These are phyloP conservation scores for Wickerhamiella azymoides DNA, from an alignment of 805 yeast species.

Conservation along the genomic window DNA sequence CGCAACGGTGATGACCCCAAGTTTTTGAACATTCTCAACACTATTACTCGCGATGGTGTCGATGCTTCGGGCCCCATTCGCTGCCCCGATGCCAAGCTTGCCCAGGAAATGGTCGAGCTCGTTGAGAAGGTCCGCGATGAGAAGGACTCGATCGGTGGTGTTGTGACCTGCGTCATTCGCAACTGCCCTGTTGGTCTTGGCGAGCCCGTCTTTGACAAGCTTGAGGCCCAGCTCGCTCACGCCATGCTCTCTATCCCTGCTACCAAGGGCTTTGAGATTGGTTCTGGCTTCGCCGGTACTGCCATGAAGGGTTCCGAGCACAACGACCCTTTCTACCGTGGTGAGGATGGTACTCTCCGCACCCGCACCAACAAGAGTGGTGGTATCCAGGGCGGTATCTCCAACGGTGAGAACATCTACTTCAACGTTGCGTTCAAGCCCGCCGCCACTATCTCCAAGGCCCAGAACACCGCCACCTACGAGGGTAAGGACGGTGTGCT, in stretches of 20 bases:
- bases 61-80: conserved; percentile 83
- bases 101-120: conserved; percentile 68
- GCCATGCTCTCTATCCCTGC: conserved; percentile 98
- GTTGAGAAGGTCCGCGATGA: conserved; percentile 77
- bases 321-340: conserved; percentile 70
- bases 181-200: conserved; percentile 94
- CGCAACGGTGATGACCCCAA: conserved; percentile 51
- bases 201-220: conserved; percentile 93
- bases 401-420: conserved; percentile 91
- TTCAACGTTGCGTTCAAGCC: conserved; percentile 95
- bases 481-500: conserved; percentile 78
- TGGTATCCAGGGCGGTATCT: conserved; percentile 96
- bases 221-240: conserved; percentile 90
- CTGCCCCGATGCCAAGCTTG: conserved; percentile 68
- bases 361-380: conserved; percentile 88
- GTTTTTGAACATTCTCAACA: conserved; percentile 54
- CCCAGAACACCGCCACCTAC: conserved; percentile 77
- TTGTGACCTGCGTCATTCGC: conserved; percentile 92
- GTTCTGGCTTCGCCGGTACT: conserved; percentile 90
- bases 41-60: conserved; percentile 76
- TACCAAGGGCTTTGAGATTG: conserved; percentile 94
- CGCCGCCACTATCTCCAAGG: conserved; percentile 93
- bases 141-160: conserved; percentile 92
- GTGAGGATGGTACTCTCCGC: conserved; percentile 51
- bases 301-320: conserved; percentile 84